Conservation (phyloP, 768 basidiomycete species). For the Leccinum ochraceum region DNA sequence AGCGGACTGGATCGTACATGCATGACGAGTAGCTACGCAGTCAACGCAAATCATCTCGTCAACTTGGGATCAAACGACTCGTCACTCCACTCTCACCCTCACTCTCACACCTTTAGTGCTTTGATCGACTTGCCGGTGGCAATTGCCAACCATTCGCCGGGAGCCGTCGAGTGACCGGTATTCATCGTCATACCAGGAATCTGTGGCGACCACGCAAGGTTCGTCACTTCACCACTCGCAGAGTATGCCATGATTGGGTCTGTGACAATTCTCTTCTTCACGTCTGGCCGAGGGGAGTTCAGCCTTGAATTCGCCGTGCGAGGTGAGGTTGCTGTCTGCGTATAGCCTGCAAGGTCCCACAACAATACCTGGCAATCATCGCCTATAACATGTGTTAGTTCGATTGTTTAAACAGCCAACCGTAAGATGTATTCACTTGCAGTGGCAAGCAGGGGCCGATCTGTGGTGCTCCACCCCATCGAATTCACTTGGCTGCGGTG, state of each 20-base stretch:
- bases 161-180: slow-evolving; percentile 68
- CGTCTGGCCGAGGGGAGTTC: slow-evolving; percentile 80
- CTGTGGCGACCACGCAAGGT: slow-evolving; percentile 86
- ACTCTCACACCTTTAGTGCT: slow-evolving; percentile 74
- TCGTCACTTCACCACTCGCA: slow-evolving; percentile 74
- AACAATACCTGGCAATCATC: slow-evolving; percentile 94
- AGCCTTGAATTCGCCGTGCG: slow-evolving; percentile 68
- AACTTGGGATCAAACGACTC: background rate
- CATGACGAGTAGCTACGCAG: slow-evolving; percentile 1
- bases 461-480: slow-evolving; percentile 86
- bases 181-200: slow-evolving; percentile 77
- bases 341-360: slow-evolving; percentile 80
- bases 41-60: background rate
- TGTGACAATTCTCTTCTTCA: slow-evolving; percentile 69
- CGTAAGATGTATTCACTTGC: slow-evolving; percentile 58
- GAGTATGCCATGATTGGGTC: slow-evolving; percentile 88
- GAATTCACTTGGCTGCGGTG: slow-evolving; percentile 84
- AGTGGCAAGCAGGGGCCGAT: slow-evolving; percentile 82
- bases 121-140: slow-evolving; percentile 82
- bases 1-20: background rate
- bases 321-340: slow-evolving; percentile 64
- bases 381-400: slow-evolving; percentile 44
- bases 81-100: slow-evolving; percentile 21
- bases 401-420: background rate
- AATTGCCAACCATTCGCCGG: slow-evolving; percentile 87